Percentiles rank a stretch among this genome's conserved stretches.
These are phyloP conservation scores for Theileria parva DNA, from an alignment of 169 alveolate genomes.

Conservation along the genomic window DNA sequence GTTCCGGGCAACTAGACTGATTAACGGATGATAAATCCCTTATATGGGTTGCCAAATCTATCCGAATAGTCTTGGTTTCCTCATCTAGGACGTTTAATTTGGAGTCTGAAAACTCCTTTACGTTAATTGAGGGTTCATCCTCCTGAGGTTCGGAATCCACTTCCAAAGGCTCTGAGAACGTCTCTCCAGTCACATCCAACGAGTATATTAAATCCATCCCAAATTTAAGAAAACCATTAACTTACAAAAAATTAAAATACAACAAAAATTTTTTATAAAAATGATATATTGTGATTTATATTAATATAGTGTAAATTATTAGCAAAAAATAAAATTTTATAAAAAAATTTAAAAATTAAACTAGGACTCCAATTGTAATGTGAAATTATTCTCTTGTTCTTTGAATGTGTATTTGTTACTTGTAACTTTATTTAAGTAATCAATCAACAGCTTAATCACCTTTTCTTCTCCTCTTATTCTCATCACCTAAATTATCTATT, in stretches of 20 bases:
- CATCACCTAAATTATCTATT: background rate
- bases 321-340: background rate
- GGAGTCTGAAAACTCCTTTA: conserved; percentile 16
- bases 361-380: background rate
- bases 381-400: background rate
- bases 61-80: conserved; percentile 9
- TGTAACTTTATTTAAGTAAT: conserved; percentile 7
- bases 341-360: background rate
- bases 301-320: background rate
- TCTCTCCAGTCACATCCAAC: conserved; percentile 55
- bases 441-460: background rate
- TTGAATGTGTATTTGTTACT: conserved; percentile 7
- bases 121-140: conserved; percentile 45
- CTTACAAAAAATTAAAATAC: background rate
- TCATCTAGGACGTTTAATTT: background rate
- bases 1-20: conserved; percentile 13
- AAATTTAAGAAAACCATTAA: background rate
- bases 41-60: conserved; percentile 35
- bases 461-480: background rate
- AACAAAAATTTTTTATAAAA: no score
- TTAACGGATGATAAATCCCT: conserved; percentile 13
- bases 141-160: conserved; percentile 36
- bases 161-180: conserved; percentile 28
- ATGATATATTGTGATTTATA: background rate
- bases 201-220: conserved; percentile 26